phyloP scores from a whole-genome alignment of 2,329 filamentous ascomycete species.

The Fusarium sp. region DNA sequence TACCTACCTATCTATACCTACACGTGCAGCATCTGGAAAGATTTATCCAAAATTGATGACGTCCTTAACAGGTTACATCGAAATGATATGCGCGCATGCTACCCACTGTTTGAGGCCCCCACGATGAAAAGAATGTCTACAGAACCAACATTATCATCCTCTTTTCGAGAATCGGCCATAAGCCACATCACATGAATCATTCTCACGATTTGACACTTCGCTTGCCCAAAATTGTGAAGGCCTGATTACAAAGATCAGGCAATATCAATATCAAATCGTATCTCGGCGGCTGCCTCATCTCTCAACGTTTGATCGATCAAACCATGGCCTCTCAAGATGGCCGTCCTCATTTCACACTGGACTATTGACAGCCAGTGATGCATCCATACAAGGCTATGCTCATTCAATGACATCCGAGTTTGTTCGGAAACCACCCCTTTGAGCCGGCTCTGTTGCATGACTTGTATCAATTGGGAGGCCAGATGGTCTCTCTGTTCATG shows the following conservation, averaged over 20 bases:
- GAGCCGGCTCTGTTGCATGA: constrained; percentile 41
- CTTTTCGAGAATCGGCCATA: not conserved
- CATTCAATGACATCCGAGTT: constrained; percentile 25
- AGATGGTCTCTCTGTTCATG: constrained; percentile 44
- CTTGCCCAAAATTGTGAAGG: constrained; percentile 1
- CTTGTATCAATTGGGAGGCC: constrained; percentile 44
- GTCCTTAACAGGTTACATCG: constrained; percentile 15
- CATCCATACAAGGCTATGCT: constrained; percentile 1
- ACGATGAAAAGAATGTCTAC: constrained; percentile 1
- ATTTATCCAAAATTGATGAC: constrained; percentile 17
- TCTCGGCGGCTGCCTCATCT: constrained; percentile 24
- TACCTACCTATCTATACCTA: no score
- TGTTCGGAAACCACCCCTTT: constrained; percentile 28
- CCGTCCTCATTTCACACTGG: constrained; percentile 21
- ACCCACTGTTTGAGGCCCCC: constrained; percentile 9
- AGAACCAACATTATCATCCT: constrained; percentile 3
- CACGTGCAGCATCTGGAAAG: constrained; percentile 4
- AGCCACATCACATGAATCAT: not conserved
- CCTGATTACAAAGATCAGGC: not conserved
- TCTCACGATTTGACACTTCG: not conserved
- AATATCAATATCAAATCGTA: constrained; percentile 1
- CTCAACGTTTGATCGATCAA: constrained; percentile 38
- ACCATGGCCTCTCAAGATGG: constrained; percentile 24
- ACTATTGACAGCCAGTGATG: constrained; percentile 23
- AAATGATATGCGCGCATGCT: constrained; percentile 26